These are phyloP conservation scores for Trichopus zeylanicus DNA, from an alignment of 116 monocot genomes.

Conservation along the genomic window DNA sequence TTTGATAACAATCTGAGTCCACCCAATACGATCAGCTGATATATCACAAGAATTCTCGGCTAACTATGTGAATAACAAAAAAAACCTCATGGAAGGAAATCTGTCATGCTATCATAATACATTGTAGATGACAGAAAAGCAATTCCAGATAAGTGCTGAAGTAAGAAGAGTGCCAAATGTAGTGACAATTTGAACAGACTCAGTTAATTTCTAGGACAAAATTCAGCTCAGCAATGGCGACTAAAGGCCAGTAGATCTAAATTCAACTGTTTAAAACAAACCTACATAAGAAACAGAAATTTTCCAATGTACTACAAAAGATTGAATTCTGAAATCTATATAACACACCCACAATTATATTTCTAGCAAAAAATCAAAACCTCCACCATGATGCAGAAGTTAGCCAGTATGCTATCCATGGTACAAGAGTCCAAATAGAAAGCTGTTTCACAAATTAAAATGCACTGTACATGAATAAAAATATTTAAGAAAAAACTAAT, in stretches of 20 bases:
- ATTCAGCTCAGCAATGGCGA: neutral
- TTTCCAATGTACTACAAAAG: no score
- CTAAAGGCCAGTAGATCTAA: neutral
- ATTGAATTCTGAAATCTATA: no score
- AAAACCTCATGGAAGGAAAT: neutral
- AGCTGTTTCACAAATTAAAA: no score
- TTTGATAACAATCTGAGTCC: slow-evolving; percentile 92
- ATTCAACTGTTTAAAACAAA: no score
- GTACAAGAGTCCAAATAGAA: no score
- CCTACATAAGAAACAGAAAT: no score
- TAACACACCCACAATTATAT: no score
- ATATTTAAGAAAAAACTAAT: slow-evolving; percentile 28
- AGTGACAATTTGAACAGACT: neutral
- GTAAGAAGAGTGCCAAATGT: neutral
- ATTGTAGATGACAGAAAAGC: neutral
- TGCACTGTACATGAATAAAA: neutral
- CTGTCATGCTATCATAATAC: neutral
- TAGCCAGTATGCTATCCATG: neutral
- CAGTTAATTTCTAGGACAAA: neutral
- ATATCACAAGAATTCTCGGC: neutral
- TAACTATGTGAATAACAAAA: neutral
- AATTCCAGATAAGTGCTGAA: neutral
- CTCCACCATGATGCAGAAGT: neutral
- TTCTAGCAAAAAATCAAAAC: neutral
- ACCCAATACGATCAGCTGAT: slow-evolving; percentile 67